Conservation (phyloP, 2,329 filamentous ascomycete species). For the Fusarium odoratissimum region DNA sequence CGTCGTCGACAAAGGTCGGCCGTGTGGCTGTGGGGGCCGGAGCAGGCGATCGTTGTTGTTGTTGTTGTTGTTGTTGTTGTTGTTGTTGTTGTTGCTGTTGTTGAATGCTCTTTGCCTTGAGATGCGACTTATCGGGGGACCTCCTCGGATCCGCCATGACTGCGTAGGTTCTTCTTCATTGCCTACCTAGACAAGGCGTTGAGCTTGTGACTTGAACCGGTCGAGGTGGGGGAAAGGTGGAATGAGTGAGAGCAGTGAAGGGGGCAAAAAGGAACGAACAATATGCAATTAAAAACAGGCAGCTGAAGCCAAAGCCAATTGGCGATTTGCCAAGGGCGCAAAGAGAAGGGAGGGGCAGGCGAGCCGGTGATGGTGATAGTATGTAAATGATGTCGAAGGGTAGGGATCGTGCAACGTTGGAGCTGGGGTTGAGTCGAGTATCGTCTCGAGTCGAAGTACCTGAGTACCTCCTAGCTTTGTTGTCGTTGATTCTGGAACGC, state of each 20-base stretch:
- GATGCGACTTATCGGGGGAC: conserved; percentile 51
- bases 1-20: conserved; percentile 52
- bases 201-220: conserved; percentile 15
- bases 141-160: conserved; percentile 59
- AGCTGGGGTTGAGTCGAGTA: conserved; percentile 20
- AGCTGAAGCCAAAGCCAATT: conserved; percentile 14
- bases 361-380: conserved; percentile 14
- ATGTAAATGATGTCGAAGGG: conserved; percentile 30
- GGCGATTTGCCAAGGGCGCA: conserved; percentile 21
- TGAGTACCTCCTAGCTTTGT: conserved; percentile 23
- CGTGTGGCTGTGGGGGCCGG: conserved; percentile 40
- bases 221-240: conserved; percentile 18
- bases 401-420: conserved; percentile 32
- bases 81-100: conserved; percentile 64
- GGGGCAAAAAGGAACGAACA: not conserved
- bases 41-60: conserved; percentile 53
- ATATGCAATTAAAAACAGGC: not conserved
- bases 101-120: conserved; percentile 55
- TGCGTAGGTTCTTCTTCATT: conserved; percentile 47
- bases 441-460: conserved; percentile 14
- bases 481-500: not conserved
- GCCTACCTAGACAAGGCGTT: conserved; percentile 42
- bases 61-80: no score
- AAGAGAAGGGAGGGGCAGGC: conserved; percentile 16
- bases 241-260: not conserved